Conservation (phyloP, 257 asterid genomes). For the Henckelia pumila region DNA sequence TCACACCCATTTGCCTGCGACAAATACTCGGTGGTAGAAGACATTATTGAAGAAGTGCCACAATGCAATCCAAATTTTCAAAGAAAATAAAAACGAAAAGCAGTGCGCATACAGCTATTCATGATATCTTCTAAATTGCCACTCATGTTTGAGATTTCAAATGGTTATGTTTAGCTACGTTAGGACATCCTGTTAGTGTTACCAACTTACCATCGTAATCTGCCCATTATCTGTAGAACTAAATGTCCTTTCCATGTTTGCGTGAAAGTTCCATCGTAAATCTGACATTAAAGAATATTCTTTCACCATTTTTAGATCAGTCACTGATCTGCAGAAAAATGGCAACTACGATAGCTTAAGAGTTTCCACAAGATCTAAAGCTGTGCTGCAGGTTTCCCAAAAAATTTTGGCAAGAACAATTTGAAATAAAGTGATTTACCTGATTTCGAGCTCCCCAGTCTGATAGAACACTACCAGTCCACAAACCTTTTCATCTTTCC, state of each 20-base stretch:
- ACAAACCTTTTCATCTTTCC: slow-evolving; percentile 44
- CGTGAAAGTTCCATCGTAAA: slow-evolving; percentile 77
- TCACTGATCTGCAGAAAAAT: slow-evolving; percentile 69
- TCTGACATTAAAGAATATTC: slow-evolving; percentile 56
- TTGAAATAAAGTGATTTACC: slow-evolving; percentile 43
- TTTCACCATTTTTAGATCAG: slow-evolving; percentile 70
- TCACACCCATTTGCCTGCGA: slow-evolving; percentile 70
- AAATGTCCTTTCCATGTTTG: slow-evolving; percentile 67
- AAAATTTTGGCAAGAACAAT: slow-evolving; percentile 10
- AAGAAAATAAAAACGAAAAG: slow-evolving; percentile 1
- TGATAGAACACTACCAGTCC: slow-evolving; percentile 64
- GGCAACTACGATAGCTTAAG: slow-evolving; percentile 19
- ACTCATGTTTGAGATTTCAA: slow-evolving; percentile 5
- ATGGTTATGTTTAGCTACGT: neutral
- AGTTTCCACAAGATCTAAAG: slow-evolving; percentile 9
- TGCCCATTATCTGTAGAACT: slow-evolving; percentile 60
- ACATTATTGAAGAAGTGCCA: slow-evolving; percentile 11
- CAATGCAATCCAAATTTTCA: neutral
- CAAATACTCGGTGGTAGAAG: slow-evolving; percentile 24
- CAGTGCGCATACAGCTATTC: neutral
- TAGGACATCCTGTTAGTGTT: slow-evolving; percentile 4
- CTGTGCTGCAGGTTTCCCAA: neutral
- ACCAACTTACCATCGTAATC: slow-evolving; percentile 57
- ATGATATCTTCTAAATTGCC: slow-evolving; percentile 6
- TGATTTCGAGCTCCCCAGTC: slow-evolving; percentile 77